Evolutionary conservation across 306 rosid species (phyloP).

Genomic region (Fagus crenata): DNA sequence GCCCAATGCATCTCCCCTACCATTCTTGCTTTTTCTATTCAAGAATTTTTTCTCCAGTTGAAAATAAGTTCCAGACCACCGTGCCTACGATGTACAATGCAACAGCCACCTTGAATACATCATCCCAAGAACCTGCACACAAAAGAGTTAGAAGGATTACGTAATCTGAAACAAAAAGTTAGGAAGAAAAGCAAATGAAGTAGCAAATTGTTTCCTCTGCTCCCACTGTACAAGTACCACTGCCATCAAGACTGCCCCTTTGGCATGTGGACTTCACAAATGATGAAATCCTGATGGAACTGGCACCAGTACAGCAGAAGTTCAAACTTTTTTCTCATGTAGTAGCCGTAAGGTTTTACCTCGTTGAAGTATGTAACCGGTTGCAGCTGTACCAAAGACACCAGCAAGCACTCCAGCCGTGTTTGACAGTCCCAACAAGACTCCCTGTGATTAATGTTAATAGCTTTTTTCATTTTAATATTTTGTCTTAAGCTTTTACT

Average conservation of each 20-base stretch:
- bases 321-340: not conserved
- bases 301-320: not conserved
- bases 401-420: slow-evolving; percentile 98
- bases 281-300: not conserved
- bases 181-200: slow-evolving; percentile 2
- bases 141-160: slow-evolving; percentile 18
- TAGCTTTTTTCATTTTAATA: slow-evolving; percentile 5
- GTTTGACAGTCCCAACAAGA: slow-evolving; percentile 82
- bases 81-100: slow-evolving; percentile 74
- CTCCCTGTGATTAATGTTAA: slow-evolving; percentile 62
- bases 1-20: slow-evolving; percentile 21
- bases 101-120: slow-evolving; percentile 89
- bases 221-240: not conserved
- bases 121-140: slow-evolving; percentile 86
- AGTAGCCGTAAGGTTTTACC: slow-evolving; percentile 37
- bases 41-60: slow-evolving; percentile 82
- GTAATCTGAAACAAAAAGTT: not conserved
- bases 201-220: not conserved
- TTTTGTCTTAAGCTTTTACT: not conserved
- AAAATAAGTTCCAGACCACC: slow-evolving; percentile 76
- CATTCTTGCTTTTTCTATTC: slow-evolving; percentile 43
- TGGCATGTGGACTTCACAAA: not conserved
- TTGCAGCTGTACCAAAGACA: slow-evolving; percentile 93
- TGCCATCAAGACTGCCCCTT: not conserved
- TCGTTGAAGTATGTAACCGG: slow-evolving; percentile 88